Evolutionary conservation across 2,329 filamentous ascomycete genomes (phyloP), one percentile per base, ranked within the genome.

Genomic region (Xylaria arbuscula): DNA sequence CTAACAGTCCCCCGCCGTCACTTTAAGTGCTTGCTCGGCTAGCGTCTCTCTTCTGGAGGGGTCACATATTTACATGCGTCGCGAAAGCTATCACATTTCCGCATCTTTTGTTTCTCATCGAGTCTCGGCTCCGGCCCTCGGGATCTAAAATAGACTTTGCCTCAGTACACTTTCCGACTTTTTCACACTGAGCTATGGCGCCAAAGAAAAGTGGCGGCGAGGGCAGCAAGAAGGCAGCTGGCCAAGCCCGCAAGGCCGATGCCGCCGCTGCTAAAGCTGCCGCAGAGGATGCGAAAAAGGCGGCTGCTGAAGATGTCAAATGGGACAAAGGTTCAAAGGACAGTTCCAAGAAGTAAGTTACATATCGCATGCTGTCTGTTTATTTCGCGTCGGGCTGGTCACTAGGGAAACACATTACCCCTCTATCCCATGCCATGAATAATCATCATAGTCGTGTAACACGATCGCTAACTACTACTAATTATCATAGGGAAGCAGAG

Each of bases 191-290:
- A 61, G 40, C 51, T 72, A 94, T 94, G 92, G 90, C 85, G 34
- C 87, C 86, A 74, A 93, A 92, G 81, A 94, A 92, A 81, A 88
- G 85, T 62, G 87, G 84, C 62, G 94, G 84, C 62, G 94, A 97
- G 71, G 93, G 92, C 82, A 91, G 87, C 80, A 98, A 97, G 83
- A 98, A 98, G 85, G 93, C 83, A 2, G 89, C 91, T 9, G 96
- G 95, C 72, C 93, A 98, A 81, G 94, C 94, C 71, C 88, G 93
- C 82, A 98, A 99, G 86, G 94, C 94, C 71, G 94, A 98, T 57
- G 90, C 89, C 2, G 95, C 94, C 0, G 92, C 93, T 9, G 83
- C 87, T 65, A 98, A 98, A 82, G 86, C 90, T 67, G 93, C 93
- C 0, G 89, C 81, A 2, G 90, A 90, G 68, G 87, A 93, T 47